These are phyloP conservation scores for Penicillium sclerotiorum DNA, from an alignment of 2,329 filamentous ascomycete genomes.

Conservation along the genomic window DNA sequence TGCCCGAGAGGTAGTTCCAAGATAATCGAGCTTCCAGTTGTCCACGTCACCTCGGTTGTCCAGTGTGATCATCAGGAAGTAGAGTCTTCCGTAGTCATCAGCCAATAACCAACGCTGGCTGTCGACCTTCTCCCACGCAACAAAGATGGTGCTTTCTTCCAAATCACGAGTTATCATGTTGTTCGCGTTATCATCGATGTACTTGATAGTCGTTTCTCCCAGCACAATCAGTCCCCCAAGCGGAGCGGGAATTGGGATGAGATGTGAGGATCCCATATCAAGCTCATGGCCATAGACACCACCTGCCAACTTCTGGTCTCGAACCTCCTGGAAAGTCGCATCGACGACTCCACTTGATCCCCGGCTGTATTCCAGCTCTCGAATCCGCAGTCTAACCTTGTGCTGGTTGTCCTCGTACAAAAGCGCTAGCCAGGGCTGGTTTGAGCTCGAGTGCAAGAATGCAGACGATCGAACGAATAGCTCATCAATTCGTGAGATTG, in stretches of 20 bases:
- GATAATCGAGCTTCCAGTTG: slow-evolving; percentile 68
- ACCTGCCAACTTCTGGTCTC: slow-evolving; percentile 36
- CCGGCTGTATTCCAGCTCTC: slow-evolving; percentile 56
- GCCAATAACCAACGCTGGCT: slow-evolving; percentile 81
- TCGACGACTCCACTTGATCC: slow-evolving; percentile 50
- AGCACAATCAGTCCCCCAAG: slow-evolving; percentile 72
- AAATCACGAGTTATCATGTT: slow-evolving; percentile 67
- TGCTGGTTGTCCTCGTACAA: slow-evolving; percentile 66
- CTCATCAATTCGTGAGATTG: slow-evolving; percentile 66
- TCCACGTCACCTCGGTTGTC: slow-evolving; percentile 67
- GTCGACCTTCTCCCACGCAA: slow-evolving; percentile 88
- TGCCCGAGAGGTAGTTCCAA: slow-evolving; percentile 73
- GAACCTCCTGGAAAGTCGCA: slow-evolving; percentile 57
- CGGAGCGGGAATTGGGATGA: slow-evolving; percentile 63
- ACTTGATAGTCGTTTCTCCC: slow-evolving; percentile 79
- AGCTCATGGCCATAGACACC: slow-evolving; percentile 53
- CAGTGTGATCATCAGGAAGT: slow-evolving; percentile 78
- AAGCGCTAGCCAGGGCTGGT: slow-evolving; percentile 64
- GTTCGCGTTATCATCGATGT: slow-evolving; percentile 77
- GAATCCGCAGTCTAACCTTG: slow-evolving; percentile 57
- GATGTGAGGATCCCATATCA: slow-evolving; percentile 62
- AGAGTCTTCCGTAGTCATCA: slow-evolving; percentile 86
- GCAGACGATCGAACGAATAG: slow-evolving; percentile 67
- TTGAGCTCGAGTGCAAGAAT: slow-evolving; percentile 60
- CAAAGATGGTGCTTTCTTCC: slow-evolving; percentile 77